Evolutionary conservation across 2,329 filamentous ascomycete species (phyloP).

Genomic region (Alternaria burnsii): DNA sequence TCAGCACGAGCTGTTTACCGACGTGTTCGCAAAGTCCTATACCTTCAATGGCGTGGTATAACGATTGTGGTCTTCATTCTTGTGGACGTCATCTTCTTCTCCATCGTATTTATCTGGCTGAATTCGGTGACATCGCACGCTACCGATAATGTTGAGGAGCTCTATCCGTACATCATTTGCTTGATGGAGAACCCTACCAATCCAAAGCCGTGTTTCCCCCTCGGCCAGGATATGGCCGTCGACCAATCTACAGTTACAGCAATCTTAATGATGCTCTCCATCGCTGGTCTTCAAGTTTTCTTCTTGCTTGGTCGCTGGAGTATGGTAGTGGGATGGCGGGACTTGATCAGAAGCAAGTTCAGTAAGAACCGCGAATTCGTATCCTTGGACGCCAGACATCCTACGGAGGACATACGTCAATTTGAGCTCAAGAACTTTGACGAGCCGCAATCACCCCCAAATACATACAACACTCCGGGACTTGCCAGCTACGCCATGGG

Average conservation of each 20-base stretch:
- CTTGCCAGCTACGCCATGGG: slow-evolving; percentile 29
- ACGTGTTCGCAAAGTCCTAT: slow-evolving; percentile 83
- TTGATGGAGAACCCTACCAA: slow-evolving; percentile 67
- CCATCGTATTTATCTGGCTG: slow-evolving; percentile 87
- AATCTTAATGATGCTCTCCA: slow-evolving; percentile 80
- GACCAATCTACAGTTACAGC: slow-evolving; percentile 80
- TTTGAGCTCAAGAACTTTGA: slow-evolving; percentile 50
- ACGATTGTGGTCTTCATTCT: slow-evolving; percentile 89
- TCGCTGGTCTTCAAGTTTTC: slow-evolving; percentile 86
- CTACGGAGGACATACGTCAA: slow-evolving; percentile 41
- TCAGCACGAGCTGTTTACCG: slow-evolving; percentile 88
- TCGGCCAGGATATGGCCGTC: slow-evolving; percentile 71
- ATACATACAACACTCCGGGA: slow-evolving; percentile 37
- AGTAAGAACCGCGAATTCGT: slow-evolving; percentile 80
- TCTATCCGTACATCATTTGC: slow-evolving; percentile 75
- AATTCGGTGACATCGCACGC: slow-evolving; percentile 67
- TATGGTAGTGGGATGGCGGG: slow-evolving; percentile 86
- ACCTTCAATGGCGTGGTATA: slow-evolving; percentile 94
- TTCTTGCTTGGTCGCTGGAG: slow-evolving; percentile 81
- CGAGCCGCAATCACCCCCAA: slow-evolving; percentile 38
- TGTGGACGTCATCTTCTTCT: slow-evolving; percentile 91
- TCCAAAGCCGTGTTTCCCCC: slow-evolving; percentile 70
- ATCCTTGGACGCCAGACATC: slow-evolving; percentile 75
- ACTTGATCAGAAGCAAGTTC: slow-evolving; percentile 64
- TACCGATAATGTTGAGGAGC: slow-evolving; percentile 63